A percentile compares a stretch with the other conserved stretches of the same genome.
Conservation (phyloP, 192 early-diverging fungal species). For the Phlyctochytrium bullatum region DNA sequence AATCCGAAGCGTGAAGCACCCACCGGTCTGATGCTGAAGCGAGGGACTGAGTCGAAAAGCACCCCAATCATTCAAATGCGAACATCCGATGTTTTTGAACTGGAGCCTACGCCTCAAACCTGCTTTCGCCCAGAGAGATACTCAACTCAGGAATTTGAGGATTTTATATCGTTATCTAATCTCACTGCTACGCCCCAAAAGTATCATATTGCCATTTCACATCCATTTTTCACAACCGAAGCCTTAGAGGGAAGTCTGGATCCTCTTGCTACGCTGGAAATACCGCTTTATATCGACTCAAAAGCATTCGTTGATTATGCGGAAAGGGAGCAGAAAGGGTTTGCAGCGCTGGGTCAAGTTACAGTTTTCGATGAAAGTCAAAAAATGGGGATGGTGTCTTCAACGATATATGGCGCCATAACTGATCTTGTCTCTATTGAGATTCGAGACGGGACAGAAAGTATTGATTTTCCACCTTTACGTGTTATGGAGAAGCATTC, state of each 20-base stretch:
- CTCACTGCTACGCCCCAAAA: constrained; percentile 29
- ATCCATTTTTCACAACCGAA: constrained; percentile 45
- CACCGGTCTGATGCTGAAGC: constrained; percentile 31
- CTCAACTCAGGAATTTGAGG: constrained; percentile 31
- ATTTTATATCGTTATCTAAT: constrained; percentile 52
- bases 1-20: constrained; percentile 20
- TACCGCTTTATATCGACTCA: constrained; percentile 37
- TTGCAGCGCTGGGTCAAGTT: constrained; percentile 38
- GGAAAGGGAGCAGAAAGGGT: constrained; percentile 20
- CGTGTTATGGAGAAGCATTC: constrained; percentile 42
- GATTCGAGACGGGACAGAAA: constrained; percentile 22
- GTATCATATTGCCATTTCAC: constrained; percentile 41
- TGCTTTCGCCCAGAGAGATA: constrained; percentile 29
- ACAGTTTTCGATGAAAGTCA: constrained; percentile 40
- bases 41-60: constrained; percentile 3
- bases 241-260: constrained; percentile 53
- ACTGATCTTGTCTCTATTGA: constrained; percentile 44
- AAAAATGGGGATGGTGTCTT: constrained; percentile 35
- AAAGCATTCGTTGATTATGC: constrained; percentile 9
- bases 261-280: constrained; percentile 43
- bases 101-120: constrained; percentile 47
- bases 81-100: constrained; percentile 43
- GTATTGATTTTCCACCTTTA: constrained; percentile 38
- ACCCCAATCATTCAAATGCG: constrained; percentile 7
- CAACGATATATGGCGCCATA: constrained; percentile 35